Evolutionary conservation across 176 grass and related monocot genomes (phyloP), one percentile per base, ranked within the genome.

Genomic region (Oryza coarctata): DNA sequence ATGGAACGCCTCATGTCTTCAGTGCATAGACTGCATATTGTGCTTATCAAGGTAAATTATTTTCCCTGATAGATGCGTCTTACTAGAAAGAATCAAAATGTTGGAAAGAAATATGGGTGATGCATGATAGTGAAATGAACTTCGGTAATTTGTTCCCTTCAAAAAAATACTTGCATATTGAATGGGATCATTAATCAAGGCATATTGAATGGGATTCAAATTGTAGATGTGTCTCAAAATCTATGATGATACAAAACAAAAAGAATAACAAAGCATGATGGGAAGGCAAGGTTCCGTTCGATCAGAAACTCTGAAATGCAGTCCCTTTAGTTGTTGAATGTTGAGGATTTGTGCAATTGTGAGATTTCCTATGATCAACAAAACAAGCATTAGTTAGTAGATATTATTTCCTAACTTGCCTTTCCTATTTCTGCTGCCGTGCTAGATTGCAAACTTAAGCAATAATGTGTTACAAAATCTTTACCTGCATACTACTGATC

Each of bases 1-100:
- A 74, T 98, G 87, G 92, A 95, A 80, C 88, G 73, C 70, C 86
- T 98, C 45, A 95, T 85, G 72, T 91, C 86, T 80, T 93, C 87
- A 28, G 76, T 98, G 73, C 95, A 79, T 49, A 89, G 92, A 65
- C 85, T 98, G 82, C 95, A 90, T 82, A 66, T 79, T 89, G 78
- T 89, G 64, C 95, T 98, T 88, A 65, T 88, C 38, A 94, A 95
- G 92, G 92, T 93, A 86, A 32, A 45, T 8, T 75, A 35, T 73
- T 60, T 74, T 73, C 17, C 34, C 3, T 67, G 20, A 80, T 64
- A 43, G 34, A 47, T 52, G 17, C 33, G 72, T 35, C 28, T 65
- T 85, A 22, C 18, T 28, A 64, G 7, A 12, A 18, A 77, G 3
- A 45, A 55, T 6, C 30, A 9, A 65, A 64, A 6, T 22, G 35